Percentiles rank a stretch among this genome's conserved stretches.
These are phyloP conservation scores for Corymbia citriodora DNA, from an alignment of 441 rosid species.

Conservation along the genomic window DNA sequence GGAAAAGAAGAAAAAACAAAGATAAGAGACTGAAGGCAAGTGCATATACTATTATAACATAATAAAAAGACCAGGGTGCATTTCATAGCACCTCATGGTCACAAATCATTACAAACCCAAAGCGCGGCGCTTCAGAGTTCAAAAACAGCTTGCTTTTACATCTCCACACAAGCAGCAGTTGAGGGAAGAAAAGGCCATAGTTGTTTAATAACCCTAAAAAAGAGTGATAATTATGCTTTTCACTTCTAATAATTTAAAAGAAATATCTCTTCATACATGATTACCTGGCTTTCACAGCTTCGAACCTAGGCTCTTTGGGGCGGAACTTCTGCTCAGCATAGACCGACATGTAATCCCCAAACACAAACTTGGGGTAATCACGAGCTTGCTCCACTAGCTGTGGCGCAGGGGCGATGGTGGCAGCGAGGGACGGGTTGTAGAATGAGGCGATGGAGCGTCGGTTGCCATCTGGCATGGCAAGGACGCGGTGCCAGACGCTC, in stretches of 20 bases:
- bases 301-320: conserved; percentile 87
- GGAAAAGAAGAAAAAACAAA: background rate
- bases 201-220: background rate
- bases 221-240: background rate
- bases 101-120: background rate
- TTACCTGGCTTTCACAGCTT: conserved; percentile 54
- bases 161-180: background rate
- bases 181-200: background rate
- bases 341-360: conserved; percentile 84
- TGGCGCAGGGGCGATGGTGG: conserved; percentile 68
- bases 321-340: conserved; percentile 82
- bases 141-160: background rate
- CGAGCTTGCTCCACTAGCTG: conserved; percentile 19
- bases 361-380: conserved; percentile 68
- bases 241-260: background rate
- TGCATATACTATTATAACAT: background rate
- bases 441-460: conserved; percentile 85
- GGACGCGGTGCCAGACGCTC: conserved; percentile 78
- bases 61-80: background rate
- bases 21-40: background rate
- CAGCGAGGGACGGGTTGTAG: conserved; percentile 68
- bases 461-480: conserved; percentile 46
- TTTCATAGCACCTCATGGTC: background rate
- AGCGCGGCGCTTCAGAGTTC: background rate
- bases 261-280: background rate